Evolutionary conservation across 1,284 basidiomycete genomes (phyloP).

Genomic region (Apiotrichum siamense): DNA sequence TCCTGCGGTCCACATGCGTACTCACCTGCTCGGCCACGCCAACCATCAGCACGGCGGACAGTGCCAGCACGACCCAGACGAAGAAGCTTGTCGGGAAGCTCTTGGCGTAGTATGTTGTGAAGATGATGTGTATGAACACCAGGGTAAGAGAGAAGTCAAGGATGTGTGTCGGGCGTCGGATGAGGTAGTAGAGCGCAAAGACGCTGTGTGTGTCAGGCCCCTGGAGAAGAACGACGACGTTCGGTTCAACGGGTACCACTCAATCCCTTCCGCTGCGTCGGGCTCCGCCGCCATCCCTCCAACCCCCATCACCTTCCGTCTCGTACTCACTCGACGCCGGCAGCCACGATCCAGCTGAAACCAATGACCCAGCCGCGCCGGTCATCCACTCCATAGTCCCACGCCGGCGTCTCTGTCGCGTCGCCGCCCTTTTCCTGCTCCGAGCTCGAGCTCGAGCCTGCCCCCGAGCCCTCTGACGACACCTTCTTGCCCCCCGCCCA

Average conservation of each 20-base stretch:
- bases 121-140: constrained; percentile 77
- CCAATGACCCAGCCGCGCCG: constrained; percentile 81
- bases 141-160: constrained; percentile 91
- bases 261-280: too few species aligned
- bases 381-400: constrained; percentile 58
- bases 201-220: constrained; percentile 55
- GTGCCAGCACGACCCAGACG: constrained; percentile 73
- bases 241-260: too few species aligned
- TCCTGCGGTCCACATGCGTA: too few species aligned
- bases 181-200: constrained; percentile 74
- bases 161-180: constrained; percentile 85
- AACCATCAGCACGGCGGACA: constrained; percentile 68
- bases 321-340: constrained; percentile 65
- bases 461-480: background rate
- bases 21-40: constrained; percentile 71
- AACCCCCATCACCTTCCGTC: too few species aligned
- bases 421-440: background rate
- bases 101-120: constrained; percentile 86
- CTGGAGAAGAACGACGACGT: background rate
- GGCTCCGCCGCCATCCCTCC: too few species aligned
- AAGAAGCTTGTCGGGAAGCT: constrained; percentile 81
- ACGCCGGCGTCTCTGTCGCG: constrained; percentile 26
- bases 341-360: constrained; percentile 71
- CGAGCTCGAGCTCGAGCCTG: constrained; percentile 9
- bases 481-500: constrained; percentile 45